phyloP scores from a whole-genome alignment of 2,329 filamentous ascomycete genomes.

The Cladophialophora immunda region DNA sequence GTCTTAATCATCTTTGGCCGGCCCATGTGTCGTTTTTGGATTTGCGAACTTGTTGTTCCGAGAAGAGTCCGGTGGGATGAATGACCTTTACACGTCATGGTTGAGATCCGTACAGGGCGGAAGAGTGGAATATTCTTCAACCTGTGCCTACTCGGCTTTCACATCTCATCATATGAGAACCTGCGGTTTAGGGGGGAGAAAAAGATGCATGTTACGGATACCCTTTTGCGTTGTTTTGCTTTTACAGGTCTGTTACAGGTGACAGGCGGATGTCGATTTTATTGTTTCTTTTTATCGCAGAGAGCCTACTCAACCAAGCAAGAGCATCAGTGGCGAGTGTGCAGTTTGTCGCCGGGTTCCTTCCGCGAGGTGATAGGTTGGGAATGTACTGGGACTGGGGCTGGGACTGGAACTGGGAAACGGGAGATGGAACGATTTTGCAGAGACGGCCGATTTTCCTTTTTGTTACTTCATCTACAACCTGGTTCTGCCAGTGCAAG shows the following conservation, averaged over 20 bases:
- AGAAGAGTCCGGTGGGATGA: background rate
- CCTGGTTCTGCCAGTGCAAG: background rate
- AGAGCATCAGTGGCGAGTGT: background rate
- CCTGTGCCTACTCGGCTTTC: background rate
- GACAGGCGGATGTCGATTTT: background rate
- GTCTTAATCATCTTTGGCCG: background rate
- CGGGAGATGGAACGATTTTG: background rate
- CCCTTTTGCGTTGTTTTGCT: background rate
- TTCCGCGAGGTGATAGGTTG: background rate
- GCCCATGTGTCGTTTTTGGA: background rate
- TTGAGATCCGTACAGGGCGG: background rate
- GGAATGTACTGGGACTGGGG: background rate
- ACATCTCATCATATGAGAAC: background rate
- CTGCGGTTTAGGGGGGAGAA: background rate
- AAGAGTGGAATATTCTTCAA: background rate
- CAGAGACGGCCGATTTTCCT: background rate
- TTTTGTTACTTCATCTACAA: background rate
- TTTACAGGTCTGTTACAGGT: background rate
- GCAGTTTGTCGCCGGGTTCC: background rate
- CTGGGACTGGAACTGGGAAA: background rate
- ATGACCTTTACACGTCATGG: background rate
- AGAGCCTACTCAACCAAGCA: background rate
- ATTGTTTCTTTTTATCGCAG: background rate
- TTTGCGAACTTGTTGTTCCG: conserved; percentile 1
- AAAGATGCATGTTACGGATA: background rate